Evolutionary conservation across 2,329 filamentous ascomycete genomes (phyloP), one percentile per base, ranked within the genome.

Genomic region (Tolypocladium capitatum): DNA sequence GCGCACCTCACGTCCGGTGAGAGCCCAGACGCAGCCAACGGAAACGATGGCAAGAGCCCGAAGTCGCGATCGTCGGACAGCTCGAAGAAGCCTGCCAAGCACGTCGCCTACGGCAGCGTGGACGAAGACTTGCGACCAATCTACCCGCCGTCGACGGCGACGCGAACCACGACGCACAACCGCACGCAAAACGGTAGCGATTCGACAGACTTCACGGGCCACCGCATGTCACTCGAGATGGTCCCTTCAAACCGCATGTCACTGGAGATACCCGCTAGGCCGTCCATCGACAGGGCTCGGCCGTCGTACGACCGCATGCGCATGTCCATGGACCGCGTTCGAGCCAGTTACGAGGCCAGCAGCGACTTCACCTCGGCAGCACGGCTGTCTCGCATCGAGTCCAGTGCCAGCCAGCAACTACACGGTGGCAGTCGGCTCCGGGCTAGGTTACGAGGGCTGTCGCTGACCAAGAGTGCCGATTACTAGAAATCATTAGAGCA

Each of bases 281-380:
- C 74, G 27, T 83, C 81, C 6, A 71, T 80, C 38, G 84, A 89
- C 52, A 75, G 83, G 51, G 74, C 83, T 5, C 74, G 88, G 53
- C 87, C 87, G 36, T 94, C 87, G n/a, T 94, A 86, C 62, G 91
- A 97, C 60, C 80, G 90, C 48, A 80, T 94, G 58, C 77, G 90
- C 45, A 80, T 81, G 52, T 94, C 88, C 0, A 91, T 94, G 79
- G 92, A 97, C 60, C 81, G 84, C 27, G 79, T 87, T 18, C 76
- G 89, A 56, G 77, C 84, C 11, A 91, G 86, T 63, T 95, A 88
- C 62, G 91, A 96, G 66, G 81, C 80, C 34, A 92, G 83, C 63
- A 85, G 81, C 58, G 92, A 97, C 58, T 95, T 96, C 60, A 95
- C 91, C 0, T 90, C 86, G 28, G 90, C 90, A 14, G 88, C 88